These are phyloP conservation scores for Tetragonia tetragonoides DNA, from an alignment of 148 eudicot species.

Conservation along the genomic window DNA sequence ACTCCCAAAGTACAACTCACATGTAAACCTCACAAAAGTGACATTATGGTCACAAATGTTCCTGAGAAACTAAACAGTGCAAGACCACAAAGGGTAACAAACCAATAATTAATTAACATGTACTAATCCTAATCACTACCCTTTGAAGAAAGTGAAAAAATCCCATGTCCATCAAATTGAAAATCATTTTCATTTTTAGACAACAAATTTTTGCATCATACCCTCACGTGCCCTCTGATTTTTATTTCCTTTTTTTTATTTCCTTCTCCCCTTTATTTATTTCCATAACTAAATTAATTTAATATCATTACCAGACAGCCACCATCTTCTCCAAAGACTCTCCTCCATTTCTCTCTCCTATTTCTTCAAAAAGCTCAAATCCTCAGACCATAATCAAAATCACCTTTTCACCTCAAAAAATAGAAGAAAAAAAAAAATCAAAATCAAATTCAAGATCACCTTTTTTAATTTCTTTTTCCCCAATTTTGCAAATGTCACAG, in stretches of 20 bases:
- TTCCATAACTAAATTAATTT: no score
- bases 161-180: no score
- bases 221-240: not conserved
- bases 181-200: not conserved
- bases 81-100: no score
- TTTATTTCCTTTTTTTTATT: not conserved
- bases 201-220: not conserved
- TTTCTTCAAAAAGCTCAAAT: not conserved
- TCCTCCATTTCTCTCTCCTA: not conserved
- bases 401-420: not conserved
- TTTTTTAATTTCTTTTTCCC: no score
- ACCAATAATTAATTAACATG: no score
- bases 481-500: not conserved
- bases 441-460: no score
- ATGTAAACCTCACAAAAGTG: no score
- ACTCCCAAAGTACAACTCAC: no score
- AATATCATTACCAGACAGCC: not conserved
- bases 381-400: not conserved
- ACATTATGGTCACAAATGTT: no score
- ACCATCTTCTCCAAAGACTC: constrained; percentile 1
- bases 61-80: no score
- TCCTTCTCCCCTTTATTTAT: not conserved
- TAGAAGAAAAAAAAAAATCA: no score
- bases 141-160: no score
- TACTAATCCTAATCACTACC: not conserved